These are phyloP conservation scores for Agrocybe pediades DNA, from an alignment of 768 basidiomycete genomes.

Conservation along the genomic window DNA sequence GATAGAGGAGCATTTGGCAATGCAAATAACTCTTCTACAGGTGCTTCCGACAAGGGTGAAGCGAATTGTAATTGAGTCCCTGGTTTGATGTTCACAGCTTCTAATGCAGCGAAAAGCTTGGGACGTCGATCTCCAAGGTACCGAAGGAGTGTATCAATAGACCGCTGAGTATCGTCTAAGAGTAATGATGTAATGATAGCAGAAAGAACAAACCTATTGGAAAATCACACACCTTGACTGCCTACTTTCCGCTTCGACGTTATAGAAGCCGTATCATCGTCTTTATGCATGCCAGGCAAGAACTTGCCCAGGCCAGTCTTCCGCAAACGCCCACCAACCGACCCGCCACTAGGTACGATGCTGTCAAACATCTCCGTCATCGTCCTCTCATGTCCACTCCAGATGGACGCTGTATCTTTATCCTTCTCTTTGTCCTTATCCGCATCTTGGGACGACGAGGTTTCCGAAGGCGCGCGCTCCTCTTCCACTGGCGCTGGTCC, in stretches of 20 bases:
- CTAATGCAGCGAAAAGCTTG: conserved; percentile 78
- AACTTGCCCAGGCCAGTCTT: conserved; percentile 56
- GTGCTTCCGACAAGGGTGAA: conserved; percentile 69
- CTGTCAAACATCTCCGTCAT: conserved; percentile 35
- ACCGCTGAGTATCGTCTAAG: conserved; percentile 62
- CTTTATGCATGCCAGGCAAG: conserved; percentile 44
- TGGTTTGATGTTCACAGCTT: conserved; percentile 66
- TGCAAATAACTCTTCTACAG: conserved; percentile 73
- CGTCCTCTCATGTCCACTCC: conserved; percentile 20
- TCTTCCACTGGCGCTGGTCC: conserved; percentile 51
- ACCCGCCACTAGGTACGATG: conserved; percentile 34
- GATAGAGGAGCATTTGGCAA: conserved; percentile 77
- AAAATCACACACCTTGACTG: conserved; percentile 30
- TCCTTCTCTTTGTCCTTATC: conserved; percentile 19
- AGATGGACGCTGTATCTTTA: conserved; percentile 16
- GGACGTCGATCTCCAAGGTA: conserved; percentile 91
- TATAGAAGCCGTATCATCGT: conserved; percentile 66
- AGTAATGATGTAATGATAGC: not conserved
- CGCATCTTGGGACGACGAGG: no score
- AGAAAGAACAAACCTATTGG: not conserved
- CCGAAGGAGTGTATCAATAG: conserved; percentile 85
- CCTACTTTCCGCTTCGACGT: conserved; percentile 33
- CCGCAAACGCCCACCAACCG: conserved; percentile 53
- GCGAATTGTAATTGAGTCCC: conserved; percentile 67
- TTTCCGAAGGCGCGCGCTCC: conserved; percentile 21